These are phyloP conservation scores for Aspergillus thermomutatus DNA, from an alignment of 2,329 filamentous ascomycete genomes.

Conservation along the genomic window DNA sequence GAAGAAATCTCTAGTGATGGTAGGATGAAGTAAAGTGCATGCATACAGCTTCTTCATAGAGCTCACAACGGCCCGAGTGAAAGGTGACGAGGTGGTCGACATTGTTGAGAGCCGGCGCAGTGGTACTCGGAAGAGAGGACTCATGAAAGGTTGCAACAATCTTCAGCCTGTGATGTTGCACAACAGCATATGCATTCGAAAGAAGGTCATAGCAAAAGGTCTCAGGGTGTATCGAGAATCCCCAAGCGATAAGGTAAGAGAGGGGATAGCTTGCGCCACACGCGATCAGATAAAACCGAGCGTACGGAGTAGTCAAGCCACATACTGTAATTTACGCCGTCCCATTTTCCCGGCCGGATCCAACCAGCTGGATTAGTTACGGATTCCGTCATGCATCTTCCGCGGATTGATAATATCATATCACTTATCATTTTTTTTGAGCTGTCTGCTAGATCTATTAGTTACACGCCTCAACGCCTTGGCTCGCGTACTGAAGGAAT, in stretches of 20 bases:
- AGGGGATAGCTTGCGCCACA: background rate
- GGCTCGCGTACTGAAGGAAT: background rate
- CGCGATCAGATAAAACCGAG: background rate
- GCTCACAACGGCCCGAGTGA: constrained; percentile 66
- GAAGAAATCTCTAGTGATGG: constrained; percentile 2
- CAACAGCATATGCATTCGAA: background rate
- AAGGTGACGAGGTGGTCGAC: constrained; percentile 51
- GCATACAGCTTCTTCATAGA: constrained; percentile 77
- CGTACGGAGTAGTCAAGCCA: background rate
- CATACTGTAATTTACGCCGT: background rate
- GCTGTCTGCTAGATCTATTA: background rate
- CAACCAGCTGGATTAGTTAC: too few relatives aligned
- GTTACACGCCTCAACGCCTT: background rate
- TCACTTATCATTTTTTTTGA: background rate
- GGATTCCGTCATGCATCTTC: background rate
- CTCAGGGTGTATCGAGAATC: background rate
- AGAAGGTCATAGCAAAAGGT: background rate
- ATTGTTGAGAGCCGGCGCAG: constrained; percentile 30
- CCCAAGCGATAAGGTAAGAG: background rate
- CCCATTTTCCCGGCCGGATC: background rate
- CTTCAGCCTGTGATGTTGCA: background rate
- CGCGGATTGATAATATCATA: background rate
- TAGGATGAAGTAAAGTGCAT: constrained; percentile 3
- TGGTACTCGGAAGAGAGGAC: constrained; percentile 15
- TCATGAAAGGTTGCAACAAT: constrained; percentile 19